Conservation (phyloP, 805 yeast genomes). For the Starmerella scarabaei region DNA sequence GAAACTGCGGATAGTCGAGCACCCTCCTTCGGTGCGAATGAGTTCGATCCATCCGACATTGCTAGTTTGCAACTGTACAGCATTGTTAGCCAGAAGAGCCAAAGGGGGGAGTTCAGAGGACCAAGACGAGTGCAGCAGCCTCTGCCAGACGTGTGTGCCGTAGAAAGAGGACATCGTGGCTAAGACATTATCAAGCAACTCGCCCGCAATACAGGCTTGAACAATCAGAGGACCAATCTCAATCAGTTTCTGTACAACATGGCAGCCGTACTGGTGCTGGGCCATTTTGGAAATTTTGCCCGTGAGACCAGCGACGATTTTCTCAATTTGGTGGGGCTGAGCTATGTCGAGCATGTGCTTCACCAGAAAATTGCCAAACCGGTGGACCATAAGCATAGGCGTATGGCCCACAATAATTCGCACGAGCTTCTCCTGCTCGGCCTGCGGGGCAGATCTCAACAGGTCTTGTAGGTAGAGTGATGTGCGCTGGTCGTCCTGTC, state of each 20-base stretch:
- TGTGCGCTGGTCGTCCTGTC: conserved; percentile 30
- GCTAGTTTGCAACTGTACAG: conserved; percentile 8
- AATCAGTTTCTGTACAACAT: conserved; percentile 32
- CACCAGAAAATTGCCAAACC: conserved; percentile 33
- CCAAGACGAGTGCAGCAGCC: conserved; percentile 30
- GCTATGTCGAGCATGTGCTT: conserved; percentile 30
- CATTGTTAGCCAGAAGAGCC: conserved; percentile 14
- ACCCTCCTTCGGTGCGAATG: conserved; percentile 13
- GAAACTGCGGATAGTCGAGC: conserved; percentile 15
- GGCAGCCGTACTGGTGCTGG: conserved; percentile 32
- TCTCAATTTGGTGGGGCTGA: conserved; percentile 23
- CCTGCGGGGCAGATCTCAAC: conserved; percentile 24
- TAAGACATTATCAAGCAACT: conserved; percentile 25
- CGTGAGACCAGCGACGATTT: conserved; percentile 21
- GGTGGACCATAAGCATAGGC: conserved; percentile 28
- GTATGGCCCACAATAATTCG: conserved; percentile 24
- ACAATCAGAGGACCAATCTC: conserved; percentile 25
- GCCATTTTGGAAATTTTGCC: conserved; percentile 28
- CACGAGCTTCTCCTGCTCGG: conserved; percentile 25
- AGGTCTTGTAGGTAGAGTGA: conserved; percentile 33
- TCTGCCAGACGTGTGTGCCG: conserved; percentile 36
- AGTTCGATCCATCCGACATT: conserved; percentile 15
- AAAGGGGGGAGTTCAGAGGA: conserved; percentile 13
- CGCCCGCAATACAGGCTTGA: conserved; percentile 28
- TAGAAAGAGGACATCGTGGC: conserved; percentile 29